These are phyloP conservation scores for Dioscorea alata DNA, from an alignment of 106 monocot genomes.

Conservation along the genomic window DNA sequence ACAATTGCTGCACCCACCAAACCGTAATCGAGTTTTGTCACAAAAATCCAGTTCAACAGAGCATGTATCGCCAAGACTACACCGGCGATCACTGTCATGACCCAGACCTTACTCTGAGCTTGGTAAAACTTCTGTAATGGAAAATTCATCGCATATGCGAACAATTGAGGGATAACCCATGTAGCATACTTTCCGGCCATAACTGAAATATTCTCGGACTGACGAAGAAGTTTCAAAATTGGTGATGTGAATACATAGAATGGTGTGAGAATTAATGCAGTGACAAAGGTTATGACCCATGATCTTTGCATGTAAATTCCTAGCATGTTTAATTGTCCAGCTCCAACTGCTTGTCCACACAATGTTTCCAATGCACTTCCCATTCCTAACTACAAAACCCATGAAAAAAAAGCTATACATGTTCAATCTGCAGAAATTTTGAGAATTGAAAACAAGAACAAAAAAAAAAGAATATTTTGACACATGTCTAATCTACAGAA, in stretches of 20 bases:
- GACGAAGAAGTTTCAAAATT: constrained; percentile 47
- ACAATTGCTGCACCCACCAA: constrained; percentile 63
- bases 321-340: constrained; percentile 61
- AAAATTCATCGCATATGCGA: constrained; percentile 76
- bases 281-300: constrained; percentile 58
- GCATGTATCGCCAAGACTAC: constrained; percentile 42
- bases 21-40: constrained; percentile 49
- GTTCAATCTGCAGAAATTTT: too few relatives aligned
- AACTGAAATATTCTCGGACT: constrained; percentile 34
- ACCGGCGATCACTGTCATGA: constrained; percentile 60
- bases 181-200: constrained; percentile 43
- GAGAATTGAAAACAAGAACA: too few relatives aligned
- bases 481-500: too few relatives aligned
- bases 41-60: constrained; percentile 61
- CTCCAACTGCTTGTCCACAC: constrained; percentile 87
- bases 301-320: constrained; percentile 87
- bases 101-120: constrained; percentile 85
- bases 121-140: constrained; percentile 93
- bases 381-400: constrained; percentile 63
- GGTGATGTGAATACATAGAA: constrained; percentile 60
- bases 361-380: constrained; percentile 89
- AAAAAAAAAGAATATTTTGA: too few relatives aligned
- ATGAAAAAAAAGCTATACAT: too few relatives aligned
- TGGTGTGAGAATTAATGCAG: constrained; percentile 59
- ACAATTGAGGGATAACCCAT: constrained; percentile 70